These are phyloP conservation scores for Penicillium steckii DNA, from an alignment of 495 filamentous ascomycete species.

Conservation along the genomic window DNA sequence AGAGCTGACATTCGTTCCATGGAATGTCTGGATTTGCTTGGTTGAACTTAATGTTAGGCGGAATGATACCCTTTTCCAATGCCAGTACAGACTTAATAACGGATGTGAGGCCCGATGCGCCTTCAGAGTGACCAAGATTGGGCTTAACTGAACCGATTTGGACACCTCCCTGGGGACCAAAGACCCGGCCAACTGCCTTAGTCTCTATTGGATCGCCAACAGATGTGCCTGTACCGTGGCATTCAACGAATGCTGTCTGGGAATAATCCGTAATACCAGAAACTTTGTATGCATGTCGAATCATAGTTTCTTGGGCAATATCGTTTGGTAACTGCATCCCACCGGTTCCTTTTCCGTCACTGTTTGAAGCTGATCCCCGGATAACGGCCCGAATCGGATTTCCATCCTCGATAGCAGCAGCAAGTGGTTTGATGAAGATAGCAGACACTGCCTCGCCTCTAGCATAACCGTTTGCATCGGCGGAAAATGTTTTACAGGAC, in stretches of 20 bases:
- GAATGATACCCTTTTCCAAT: slow-evolving; percentile 46
- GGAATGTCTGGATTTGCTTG: slow-evolving; percentile 31
- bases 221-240: background rate
- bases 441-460: slow-evolving; percentile 53
- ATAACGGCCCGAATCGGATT: slow-evolving; percentile 43
- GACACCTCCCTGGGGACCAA: slow-evolving; percentile 24
- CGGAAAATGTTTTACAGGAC: slow-evolving; percentile 58
- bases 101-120: slow-evolving; percentile 52
- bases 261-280: background rate
- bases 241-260: background rate
- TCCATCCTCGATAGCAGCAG: slow-evolving; percentile 15
- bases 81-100: slow-evolving; percentile 56
- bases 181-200: slow-evolving; percentile 41
- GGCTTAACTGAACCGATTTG: slow-evolving; percentile 41
- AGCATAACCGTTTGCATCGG: slow-evolving; percentile 59
- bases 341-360: slow-evolving; percentile 30
- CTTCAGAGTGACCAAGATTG: slow-evolving; percentile 54
- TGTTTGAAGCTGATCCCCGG: slow-evolving; percentile 27
- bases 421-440: slow-evolving; percentile 32
- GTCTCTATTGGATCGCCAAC: slow-evolving; percentile 39
- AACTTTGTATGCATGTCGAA: background rate
- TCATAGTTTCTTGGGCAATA: background rate
- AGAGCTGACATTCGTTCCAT: slow-evolving; percentile 23
- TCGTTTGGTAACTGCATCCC: slow-evolving; percentile 20
- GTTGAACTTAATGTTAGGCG: slow-evolving; percentile 43